Percentiles rank a stretch among this genome's conserved stretches.
Evolutionary conservation across 768 basidiomycete species (phyloP).

Genomic region (Mycena haematopus): DNA sequence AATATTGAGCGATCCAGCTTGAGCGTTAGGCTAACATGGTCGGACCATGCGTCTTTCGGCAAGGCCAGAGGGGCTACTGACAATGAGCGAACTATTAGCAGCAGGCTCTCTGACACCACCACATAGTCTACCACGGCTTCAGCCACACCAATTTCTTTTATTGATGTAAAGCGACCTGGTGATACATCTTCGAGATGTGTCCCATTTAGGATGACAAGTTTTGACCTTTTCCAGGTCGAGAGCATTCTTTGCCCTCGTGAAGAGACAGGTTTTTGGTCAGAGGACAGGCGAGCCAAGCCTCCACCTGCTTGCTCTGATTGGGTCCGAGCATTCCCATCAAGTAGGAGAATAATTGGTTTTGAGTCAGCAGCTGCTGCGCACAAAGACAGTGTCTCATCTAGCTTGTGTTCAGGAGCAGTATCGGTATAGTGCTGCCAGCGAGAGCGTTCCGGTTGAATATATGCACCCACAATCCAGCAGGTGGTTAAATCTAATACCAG

Average conservation of each 20-base stretch:
- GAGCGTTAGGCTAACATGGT: conserved; percentile 11
- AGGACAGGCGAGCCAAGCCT: background rate
- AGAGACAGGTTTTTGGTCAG: conserved; percentile 5
- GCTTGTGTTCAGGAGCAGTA: conserved; percentile 8
- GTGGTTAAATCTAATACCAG: conserved; percentile 3
- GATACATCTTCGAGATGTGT: conserved; percentile 2
- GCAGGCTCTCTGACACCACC: background rate
- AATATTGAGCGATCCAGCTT: background rate
- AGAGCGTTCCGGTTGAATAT: conserved; percentile 5
- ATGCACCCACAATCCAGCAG: conserved; percentile 10
- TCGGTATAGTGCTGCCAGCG: conserved; percentile 10
- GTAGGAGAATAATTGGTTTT: conserved; percentile 8
- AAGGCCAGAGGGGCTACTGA: background rate
- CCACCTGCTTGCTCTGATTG: conserved; percentile 3
- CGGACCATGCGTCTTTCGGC: conserved; percentile 12
- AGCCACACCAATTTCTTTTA: background rate
- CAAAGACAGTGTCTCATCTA: conserved; percentile 10
- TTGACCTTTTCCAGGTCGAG: conserved; percentile 15
- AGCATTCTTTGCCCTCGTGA: conserved; percentile 11
- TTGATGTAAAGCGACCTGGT: background rate
- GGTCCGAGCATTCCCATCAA: conserved; percentile 18
- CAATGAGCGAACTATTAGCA: conserved; percentile 1
- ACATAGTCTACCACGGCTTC: conserved; percentile 11
- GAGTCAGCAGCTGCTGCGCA: conserved; percentile 8
- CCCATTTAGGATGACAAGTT: conserved; percentile 9